These are phyloP conservation scores for Lavandula angustifolia DNA, from an alignment of 257 asterid species.

Conservation along the genomic window DNA sequence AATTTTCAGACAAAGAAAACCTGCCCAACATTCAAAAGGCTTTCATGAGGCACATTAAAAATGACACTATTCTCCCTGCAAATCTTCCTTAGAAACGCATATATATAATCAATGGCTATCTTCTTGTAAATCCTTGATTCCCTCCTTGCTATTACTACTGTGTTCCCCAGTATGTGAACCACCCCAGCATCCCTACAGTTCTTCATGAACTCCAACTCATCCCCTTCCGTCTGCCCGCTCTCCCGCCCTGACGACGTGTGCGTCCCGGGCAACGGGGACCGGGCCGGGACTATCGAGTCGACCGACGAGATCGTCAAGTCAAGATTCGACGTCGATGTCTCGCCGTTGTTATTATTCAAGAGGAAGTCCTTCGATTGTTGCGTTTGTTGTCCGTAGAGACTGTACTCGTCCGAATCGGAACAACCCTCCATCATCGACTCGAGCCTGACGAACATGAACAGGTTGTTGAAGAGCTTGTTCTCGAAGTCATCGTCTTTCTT, in stretches of 20 bases:
- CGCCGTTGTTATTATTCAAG: conserved; percentile 38
- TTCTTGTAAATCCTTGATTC: conserved; percentile 73
- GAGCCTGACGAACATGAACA: conserved; percentile 77
- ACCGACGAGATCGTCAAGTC: conserved; percentile 59
- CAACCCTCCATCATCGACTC: conserved; percentile 98
- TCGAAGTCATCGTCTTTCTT: conserved; percentile 87
- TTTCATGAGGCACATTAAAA: conserved; percentile 92
- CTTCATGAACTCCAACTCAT: conserved; percentile 75
- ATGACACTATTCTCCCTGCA: conserved; percentile 98
- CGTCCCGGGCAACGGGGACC: conserved; percentile 46
- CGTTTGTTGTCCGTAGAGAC: conserved; percentile 72
- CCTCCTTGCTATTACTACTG: conserved; percentile 77
- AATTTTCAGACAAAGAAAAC: conserved; percentile 64
- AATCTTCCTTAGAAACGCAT: conserved; percentile 90
- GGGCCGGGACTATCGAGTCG: conserved; percentile 70
- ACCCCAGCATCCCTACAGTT: conserved; percentile 85
- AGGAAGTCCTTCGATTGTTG: conserved; percentile 51
- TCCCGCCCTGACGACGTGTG: conserved; percentile 53
- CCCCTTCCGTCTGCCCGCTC: conserved; percentile 64
- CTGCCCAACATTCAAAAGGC: conserved; percentile 95
- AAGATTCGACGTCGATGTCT: conserved; percentile 35
- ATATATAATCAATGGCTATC: conserved; percentile 80
- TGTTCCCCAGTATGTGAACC: conserved; percentile 92
- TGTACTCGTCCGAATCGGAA: conserved; percentile 86
- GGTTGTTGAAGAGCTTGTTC: conserved; percentile 73